Percentiles rank a stretch among this genome's conserved stretches.
Conservation (phyloP, 202 grass and related monocot species). For the Eragrostis tef region DNA sequence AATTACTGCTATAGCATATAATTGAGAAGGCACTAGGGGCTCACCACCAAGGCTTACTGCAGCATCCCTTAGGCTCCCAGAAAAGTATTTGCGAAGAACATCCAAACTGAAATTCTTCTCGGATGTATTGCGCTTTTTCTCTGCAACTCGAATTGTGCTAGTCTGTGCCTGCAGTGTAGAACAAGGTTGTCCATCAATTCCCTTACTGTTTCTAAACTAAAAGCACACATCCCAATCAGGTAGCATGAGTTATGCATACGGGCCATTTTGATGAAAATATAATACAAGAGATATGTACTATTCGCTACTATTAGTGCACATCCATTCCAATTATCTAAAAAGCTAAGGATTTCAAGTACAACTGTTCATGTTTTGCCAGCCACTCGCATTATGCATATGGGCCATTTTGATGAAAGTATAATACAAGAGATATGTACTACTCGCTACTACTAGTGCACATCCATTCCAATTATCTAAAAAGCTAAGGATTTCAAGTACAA, state of each 20-base stretch:
- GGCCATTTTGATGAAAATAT: not conserved
- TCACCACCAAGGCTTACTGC: conserved; percentile 87
- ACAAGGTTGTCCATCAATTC: conserved; percentile 30
- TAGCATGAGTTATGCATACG: not conserved
- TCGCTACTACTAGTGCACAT: not conserved
- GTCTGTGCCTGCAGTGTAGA: conserved; percentile 54
- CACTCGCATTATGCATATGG: not conserved
- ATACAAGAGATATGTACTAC: not conserved
- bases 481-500: not conserved
- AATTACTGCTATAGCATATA: not conserved
- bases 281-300: not conserved
- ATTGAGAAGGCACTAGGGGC: conserved; percentile 14
- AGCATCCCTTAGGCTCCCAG: conserved; percentile 90
- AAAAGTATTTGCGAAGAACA: conserved; percentile 92
- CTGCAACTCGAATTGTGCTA: conserved; percentile 52
- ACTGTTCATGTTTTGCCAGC: not conserved
- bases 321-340: conserved; percentile 4
- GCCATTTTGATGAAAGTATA: not conserved
- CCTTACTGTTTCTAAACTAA: not conserved
- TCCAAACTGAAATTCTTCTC: conserved; percentile 93
- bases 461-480: conserved; percentile 9
- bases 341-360: not conserved
- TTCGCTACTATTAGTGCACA: not conserved
- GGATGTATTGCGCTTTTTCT: conserved; percentile 66
- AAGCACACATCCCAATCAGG: not conserved